Percentiles rank a stretch among this genome's conserved stretches.
Evolutionary conservation across 148 eudicot genomes (phyloP).

Genomic region (Fagopyrum tataricum): DNA sequence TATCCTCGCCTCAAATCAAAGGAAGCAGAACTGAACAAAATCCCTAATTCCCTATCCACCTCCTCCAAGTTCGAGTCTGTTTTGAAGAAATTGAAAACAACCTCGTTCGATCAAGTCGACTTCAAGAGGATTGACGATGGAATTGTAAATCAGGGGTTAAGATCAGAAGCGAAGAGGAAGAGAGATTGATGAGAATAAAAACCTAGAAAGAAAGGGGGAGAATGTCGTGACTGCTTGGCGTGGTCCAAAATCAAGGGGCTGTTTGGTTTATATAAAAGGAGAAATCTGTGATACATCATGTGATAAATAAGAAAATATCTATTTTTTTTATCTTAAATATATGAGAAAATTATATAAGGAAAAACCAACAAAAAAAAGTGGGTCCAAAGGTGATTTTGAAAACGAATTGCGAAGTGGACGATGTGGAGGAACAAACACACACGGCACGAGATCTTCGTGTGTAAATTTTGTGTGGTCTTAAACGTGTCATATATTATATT

Average conservation of each 20-base stretch:
- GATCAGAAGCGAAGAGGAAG: not conserved
- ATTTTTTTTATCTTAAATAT: not conserved
- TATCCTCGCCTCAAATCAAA: constrained; percentile 13
- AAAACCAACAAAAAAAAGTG: not conserved
- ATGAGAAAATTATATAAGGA: not conserved
- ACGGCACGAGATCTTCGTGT: constrained; percentile 4
- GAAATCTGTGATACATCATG: not conserved
- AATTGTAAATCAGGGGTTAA: not conserved
- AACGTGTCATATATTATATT: no score
- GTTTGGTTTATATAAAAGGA: not conserved
- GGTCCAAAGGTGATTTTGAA: not conserved
- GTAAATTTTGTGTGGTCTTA: not conserved
- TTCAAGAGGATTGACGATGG: not conserved
- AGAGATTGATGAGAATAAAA: not conserved
- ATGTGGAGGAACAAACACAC: not conserved
- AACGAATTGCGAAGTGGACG: not conserved
- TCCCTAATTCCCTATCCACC: not conserved
- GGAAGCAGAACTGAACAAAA: not conserved
- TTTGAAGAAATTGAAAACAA: constrained; percentile 7
- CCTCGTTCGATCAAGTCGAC: not conserved
- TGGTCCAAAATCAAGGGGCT: not conserved
- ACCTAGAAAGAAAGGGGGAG: not conserved
- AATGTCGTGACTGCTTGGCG: not conserved
- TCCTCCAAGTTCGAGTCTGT: not conserved
- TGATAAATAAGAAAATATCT: not conserved